Evolutionary conservation across 2,329 filamentous ascomycete genomes (phyloP).

Genomic region (Thermothelomyces thermophilus): DNA sequence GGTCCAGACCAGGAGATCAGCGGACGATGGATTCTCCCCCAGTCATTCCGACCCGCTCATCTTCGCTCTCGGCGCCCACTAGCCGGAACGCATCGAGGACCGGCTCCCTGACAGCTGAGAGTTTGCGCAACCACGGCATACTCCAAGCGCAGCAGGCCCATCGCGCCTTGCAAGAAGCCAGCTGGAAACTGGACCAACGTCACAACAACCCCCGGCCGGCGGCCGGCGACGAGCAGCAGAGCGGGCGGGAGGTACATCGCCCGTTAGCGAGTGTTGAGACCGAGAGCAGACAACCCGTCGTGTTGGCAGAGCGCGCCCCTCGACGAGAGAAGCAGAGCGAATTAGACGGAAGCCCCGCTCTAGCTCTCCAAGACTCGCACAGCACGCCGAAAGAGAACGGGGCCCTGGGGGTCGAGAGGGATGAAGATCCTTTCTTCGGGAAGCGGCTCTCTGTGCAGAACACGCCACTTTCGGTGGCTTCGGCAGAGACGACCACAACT

Average conservation of each 20-base stretch:
- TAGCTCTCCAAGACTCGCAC: constrained; percentile 6
- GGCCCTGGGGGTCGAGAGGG: constrained; percentile 40
- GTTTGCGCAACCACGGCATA: constrained; percentile 49
- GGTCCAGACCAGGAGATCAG: constrained; percentile 39
- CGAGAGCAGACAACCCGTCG: constrained; percentile 7
- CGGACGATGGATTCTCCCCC: constrained; percentile 57
- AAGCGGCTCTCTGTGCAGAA: constrained; percentile 49
- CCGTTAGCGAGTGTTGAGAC: neutral
- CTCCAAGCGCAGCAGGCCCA: constrained; percentile 30
- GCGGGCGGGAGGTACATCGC: neutral
- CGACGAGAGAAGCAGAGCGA: constrained; percentile 15
- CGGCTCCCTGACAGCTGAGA: constrained; percentile 52
- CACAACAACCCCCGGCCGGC: constrained; percentile 9
- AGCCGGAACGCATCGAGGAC: constrained; percentile 51
- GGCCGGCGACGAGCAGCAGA: neutral
- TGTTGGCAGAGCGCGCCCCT: constrained; percentile 12
- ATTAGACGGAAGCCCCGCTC: constrained; percentile 1
- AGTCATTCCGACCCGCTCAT: constrained; percentile 48
- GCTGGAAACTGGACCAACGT: constrained; percentile 21
- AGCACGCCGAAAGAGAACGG: constrained; percentile 27
- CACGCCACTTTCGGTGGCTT: constrained; percentile 57
- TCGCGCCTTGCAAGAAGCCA: constrained; percentile 20
- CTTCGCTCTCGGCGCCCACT: constrained; percentile 56
- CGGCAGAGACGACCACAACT: constrained; percentile 56
- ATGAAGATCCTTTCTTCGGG: constrained; percentile 48